These are phyloP conservation scores for Physcomitrellopsis africana DNA, from an alignment of 225 moss, liverwort and hornwort genomes.

Conservation along the genomic window DNA sequence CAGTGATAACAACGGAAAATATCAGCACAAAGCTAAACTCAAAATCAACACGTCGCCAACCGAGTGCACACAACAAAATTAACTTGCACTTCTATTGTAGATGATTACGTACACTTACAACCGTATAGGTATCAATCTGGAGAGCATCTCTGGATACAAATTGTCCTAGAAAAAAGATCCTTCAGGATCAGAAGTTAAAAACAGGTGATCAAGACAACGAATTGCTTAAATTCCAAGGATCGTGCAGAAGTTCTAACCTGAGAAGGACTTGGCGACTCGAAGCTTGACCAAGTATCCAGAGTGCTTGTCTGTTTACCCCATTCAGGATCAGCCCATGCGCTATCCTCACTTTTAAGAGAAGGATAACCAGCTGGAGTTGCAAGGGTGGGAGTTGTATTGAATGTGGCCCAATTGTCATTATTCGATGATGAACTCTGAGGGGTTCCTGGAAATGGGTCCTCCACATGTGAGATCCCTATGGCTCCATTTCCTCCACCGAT, in stretches of 20 bases:
- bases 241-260: constrained; percentile 34
- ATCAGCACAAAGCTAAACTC: constrained; percentile 1
- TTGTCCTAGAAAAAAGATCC: background rate
- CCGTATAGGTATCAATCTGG: too few relatives aligned
- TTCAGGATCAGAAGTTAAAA: background rate
- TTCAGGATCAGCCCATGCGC: constrained; percentile 68
- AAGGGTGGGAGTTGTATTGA: constrained; percentile 59
- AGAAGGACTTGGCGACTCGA: constrained; percentile 45
- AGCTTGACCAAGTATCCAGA: constrained; percentile 55
- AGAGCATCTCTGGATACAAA: too few relatives aligned
- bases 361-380: constrained; percentile 75
- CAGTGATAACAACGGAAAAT: constrained; percentile 6
- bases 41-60: background rate
- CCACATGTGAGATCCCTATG: constrained; percentile 22
- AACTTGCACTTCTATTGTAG: too few relatives aligned
- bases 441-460: constrained; percentile 57
- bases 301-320: constrained; percentile 50
- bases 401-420: constrained; percentile 88
- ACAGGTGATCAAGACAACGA: background rate
- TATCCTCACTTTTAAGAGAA: constrained; percentile 46
- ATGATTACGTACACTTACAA: too few relatives aligned
- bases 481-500: constrained; percentile 66
- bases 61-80: background rate
- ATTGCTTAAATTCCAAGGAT: constrained; percentile 7
- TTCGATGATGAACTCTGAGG: constrained; percentile 38